Percentiles rank a stretch among this genome's conserved stretches.
phyloP scores from a whole-genome alignment of 2,329 filamentous ascomycete species.

The Colletotrichum simmondsii region DNA sequence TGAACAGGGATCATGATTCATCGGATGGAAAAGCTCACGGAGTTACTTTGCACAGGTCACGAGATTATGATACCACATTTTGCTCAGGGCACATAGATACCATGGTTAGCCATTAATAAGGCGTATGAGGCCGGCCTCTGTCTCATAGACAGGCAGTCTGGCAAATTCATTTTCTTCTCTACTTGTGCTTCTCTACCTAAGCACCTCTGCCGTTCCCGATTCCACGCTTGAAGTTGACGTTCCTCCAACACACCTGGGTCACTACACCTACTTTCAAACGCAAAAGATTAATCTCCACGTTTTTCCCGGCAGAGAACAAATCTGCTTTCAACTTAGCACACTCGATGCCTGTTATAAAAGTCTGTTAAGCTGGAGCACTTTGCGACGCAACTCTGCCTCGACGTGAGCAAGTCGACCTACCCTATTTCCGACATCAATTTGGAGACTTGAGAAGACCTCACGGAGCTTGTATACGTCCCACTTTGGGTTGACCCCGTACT shows the following conservation, averaged over 20 bases:
- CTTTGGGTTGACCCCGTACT: not conserved
- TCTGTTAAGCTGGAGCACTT: not conserved
- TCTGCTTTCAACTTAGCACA: not conserved
- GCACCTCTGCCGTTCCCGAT: not conserved
- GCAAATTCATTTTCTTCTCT: no score
- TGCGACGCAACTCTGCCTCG: not conserved
- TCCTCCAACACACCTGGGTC: not conserved
- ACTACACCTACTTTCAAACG: not conserved
- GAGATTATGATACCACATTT: slow-evolving; percentile 31
- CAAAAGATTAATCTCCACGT: not conserved
- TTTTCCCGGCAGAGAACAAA: not conserved
- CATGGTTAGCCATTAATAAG: slow-evolving; percentile 12
- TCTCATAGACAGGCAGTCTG: not conserved
- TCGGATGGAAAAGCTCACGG: slow-evolving; percentile 20
- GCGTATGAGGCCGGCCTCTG: not conserved
- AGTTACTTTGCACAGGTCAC: slow-evolving; percentile 16
- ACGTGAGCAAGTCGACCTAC: not conserved
- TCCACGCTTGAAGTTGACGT: not conserved
- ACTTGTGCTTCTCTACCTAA: no score
- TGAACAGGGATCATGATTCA: not conserved
- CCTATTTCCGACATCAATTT: not conserved
- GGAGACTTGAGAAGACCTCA: not conserved
- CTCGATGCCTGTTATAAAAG: not conserved
- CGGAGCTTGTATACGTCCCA: not conserved
- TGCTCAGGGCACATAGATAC: slow-evolving; percentile 29